Evolutionary conservation across 257 asterid genomes (phyloP).

Genomic region (Galeopsis tetrahit): DNA sequence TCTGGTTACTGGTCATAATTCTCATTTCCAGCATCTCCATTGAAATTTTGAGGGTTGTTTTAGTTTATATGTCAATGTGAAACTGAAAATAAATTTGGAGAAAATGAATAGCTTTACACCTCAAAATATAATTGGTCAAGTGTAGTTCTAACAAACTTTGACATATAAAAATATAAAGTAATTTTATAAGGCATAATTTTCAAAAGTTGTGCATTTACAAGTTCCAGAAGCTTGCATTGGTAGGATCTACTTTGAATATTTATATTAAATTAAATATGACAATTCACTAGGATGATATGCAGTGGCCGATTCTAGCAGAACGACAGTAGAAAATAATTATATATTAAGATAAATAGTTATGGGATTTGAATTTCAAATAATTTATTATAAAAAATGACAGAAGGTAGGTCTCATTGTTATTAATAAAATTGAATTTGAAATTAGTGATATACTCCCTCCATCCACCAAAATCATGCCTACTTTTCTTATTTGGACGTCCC

Average conservation of each 20-base stretch:
- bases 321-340: not conserved
- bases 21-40: slow-evolving; percentile 1
- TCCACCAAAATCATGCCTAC: too few relatives aligned
- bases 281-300: not conserved
- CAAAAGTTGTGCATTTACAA: not conserved
- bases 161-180: not conserved
- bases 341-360: not conserved
- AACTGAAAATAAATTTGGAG: not conserved
- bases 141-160: not conserved
- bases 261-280: slow-evolving; percentile 2
- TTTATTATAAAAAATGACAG: not conserved
- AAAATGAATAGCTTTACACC: not conserved
- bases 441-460: not conserved
- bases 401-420: not conserved
- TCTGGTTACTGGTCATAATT: not conserved
- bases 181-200: not conserved
- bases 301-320: not conserved
- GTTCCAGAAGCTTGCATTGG: not conserved
- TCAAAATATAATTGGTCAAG: not conserved
- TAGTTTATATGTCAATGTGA: not conserved
- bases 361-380: not conserved
- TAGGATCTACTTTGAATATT: not conserved
- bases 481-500: too few relatives aligned
- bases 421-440: not conserved
- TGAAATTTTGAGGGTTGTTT: not conserved